Base-by-base conservation (phyloP, 2,329 filamentous ascomycete genomes). In the Metarhizium album region DNA sequence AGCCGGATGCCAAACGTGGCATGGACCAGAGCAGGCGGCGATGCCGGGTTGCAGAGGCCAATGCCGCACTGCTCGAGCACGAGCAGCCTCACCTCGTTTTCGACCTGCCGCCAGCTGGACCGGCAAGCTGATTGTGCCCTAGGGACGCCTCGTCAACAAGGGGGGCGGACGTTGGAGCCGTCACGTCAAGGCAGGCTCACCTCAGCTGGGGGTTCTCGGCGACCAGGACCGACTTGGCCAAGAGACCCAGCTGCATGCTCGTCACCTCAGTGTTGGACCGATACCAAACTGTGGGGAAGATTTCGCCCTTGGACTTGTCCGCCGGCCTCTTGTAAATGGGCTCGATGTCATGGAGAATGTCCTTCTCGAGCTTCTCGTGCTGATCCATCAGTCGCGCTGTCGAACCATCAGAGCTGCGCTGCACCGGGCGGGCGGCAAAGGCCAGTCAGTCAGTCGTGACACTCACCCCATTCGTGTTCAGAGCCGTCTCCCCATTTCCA, bases 211-310 rank as follows among this genome's bases (percentile, higher is more conserved):
- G 68, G 43, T 70, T 67, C 56, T 70, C 68, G 0, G 67, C 68
- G 43, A 68, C 62, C 3, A 70, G 60, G 16, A 70, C 66, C 50
- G 68, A 68, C 47, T 64, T 68, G 2, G 66, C 66, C 50, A 70
- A 66, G 46, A 70, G 65, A 46, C 63, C 63, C 20, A 70, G 65
- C 52, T 70, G 68, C 50, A 68, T 62, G 52, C 61, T 69, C n/a
- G 67, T 70, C 14, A 70, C 64, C 38, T 70, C 67, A 4, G 69
- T 62, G 23, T 63, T 66, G 3, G 67, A 68, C 2, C 60, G 60
- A 53, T 69, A 70, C 68, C 68, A 70, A 3, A 68, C 61, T 4
- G 61, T 65, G 3, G 68, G 68, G 38, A 70, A 70, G 4, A 70
- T 69, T 42, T 70, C 67, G 29, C 68, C 68, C 38, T 59, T 62